phyloP scores from a whole-genome alignment of 179 eudicot genomes.

The Silene vulgaris region DNA sequence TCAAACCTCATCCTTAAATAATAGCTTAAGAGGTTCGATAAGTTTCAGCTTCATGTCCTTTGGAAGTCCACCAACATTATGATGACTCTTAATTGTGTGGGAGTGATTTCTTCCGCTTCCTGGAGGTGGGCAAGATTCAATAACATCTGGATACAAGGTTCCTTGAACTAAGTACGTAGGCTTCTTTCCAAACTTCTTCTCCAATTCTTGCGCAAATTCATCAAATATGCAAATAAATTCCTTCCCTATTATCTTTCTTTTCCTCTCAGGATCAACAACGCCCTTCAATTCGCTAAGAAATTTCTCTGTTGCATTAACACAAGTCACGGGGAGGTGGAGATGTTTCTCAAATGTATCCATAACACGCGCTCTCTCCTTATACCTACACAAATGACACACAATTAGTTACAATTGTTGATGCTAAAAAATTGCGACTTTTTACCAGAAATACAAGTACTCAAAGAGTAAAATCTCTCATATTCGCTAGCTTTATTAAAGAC shows the following conservation, averaged over 20 bases:
- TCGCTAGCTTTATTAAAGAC: no score
- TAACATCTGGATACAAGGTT: slow-evolving; percentile 91
- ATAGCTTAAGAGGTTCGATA: slow-evolving; percentile 87
- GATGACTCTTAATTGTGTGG: slow-evolving; percentile 93
- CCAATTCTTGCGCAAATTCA: slow-evolving; percentile 70
- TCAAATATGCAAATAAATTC: slow-evolving; percentile 82
- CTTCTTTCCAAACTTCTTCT: slow-evolving; percentile 53
- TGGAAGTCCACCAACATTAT: slow-evolving; percentile 97
- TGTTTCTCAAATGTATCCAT: slow-evolving; percentile 79
- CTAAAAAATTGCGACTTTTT: no score
- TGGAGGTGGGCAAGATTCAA: slow-evolving; percentile 97
- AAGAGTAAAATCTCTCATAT: no score
- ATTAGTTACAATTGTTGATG: no score
- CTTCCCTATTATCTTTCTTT: slow-evolving; percentile 88
- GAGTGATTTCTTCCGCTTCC: slow-evolving; percentile 92
- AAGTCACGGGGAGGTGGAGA: slow-evolving; percentile 87
- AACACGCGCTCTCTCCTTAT: slow-evolving; percentile 82
- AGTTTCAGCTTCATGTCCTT: slow-evolving; percentile 97
- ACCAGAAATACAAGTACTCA: no score
- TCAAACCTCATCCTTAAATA: slow-evolving; percentile 83
- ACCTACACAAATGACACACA: slow-evolving; percentile 33
- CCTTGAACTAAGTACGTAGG: slow-evolving; percentile 90
- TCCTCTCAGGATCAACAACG: slow-evolving; percentile 77
- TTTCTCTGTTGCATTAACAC: slow-evolving; percentile 74
- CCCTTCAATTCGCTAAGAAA: slow-evolving; percentile 82